These are phyloP conservation scores for Hirsutella thompsonii DNA, from an alignment of 2,329 filamentous ascomycete species.

Conservation along the genomic window DNA sequence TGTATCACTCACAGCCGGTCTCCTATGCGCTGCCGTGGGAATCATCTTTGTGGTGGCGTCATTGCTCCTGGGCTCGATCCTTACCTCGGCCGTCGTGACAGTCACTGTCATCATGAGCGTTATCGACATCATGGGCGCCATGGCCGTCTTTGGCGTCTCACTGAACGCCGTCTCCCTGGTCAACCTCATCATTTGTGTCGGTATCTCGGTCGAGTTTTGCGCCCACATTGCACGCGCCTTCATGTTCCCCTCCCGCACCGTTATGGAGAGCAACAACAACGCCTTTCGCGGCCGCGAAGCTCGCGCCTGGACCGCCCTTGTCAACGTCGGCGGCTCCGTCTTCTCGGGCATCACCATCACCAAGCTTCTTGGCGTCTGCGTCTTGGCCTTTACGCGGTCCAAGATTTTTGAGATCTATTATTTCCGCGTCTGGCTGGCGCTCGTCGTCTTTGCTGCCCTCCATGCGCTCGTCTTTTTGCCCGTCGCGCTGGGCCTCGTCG, in stretches of 20 bases:
- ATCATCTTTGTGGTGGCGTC: slow-evolving; percentile 77
- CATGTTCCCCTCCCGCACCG: slow-evolving; percentile 74
- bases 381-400: slow-evolving; percentile 85
- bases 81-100: slow-evolving; percentile 72
- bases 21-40: slow-evolving; percentile 71
- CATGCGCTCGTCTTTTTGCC: slow-evolving; percentile 89
- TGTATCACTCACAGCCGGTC: slow-evolving; percentile 60
- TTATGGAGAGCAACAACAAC: slow-evolving; percentile 66
- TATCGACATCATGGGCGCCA: slow-evolving; percentile 85
- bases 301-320: slow-evolving; percentile 81
- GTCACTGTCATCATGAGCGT: slow-evolving; percentile 87
- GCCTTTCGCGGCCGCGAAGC: slow-evolving; percentile 73
- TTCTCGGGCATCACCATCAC: slow-evolving; percentile 95
- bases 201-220: slow-evolving; percentile 94
- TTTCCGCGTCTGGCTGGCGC: slow-evolving; percentile 88
- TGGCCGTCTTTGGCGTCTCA: slow-evolving; percentile 79
- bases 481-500: slow-evolving; percentile 73
- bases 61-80: slow-evolving; percentile 68
- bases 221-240: slow-evolving; percentile 93
- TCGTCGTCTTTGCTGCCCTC: slow-evolving; percentile 77
- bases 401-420: slow-evolving; percentile 99
- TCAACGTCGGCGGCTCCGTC: slow-evolving; percentile 88
- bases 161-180: slow-evolving; percentile 93
- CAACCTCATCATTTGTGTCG: slow-evolving; percentile 93
- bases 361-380: slow-evolving; percentile 82